A percentile compares a stretch with the other conserved stretches of the same genome.
phyloP scores from a whole-genome alignment of 345 rosid species.

The Cardamine chenopodiifolia region DNA sequence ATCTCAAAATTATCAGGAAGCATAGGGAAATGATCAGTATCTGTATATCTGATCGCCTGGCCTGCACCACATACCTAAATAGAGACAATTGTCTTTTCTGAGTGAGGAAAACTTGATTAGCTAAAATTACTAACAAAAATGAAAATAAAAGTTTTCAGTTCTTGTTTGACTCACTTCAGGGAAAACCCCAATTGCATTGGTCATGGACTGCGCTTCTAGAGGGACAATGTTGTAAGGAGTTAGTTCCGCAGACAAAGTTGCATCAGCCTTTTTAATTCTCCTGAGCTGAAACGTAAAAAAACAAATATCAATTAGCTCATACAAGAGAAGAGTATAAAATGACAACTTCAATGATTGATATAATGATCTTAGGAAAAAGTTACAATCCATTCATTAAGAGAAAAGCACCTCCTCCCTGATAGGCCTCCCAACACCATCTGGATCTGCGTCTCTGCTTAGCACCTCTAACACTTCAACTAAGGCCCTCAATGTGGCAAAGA shows the following conservation, averaged over 20 bases:
- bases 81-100: constrained; percentile 26
- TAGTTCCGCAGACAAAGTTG: constrained; percentile 72
- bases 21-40: constrained; percentile 74
- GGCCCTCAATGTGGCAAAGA: constrained; percentile 83
- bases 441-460: constrained; percentile 88
- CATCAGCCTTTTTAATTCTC: constrained; percentile 67
- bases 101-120: constrained; percentile 23
- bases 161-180: constrained; percentile 75
- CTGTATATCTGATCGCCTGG: constrained; percentile 79
- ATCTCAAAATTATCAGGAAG: constrained; percentile 72
- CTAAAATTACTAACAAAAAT: constrained; percentile 1
- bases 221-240: constrained; percentile 90
- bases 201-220: constrained; percentile 77
- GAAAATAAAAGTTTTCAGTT: constrained; percentile 5
- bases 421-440: constrained; percentile 78
- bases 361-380: background rate
- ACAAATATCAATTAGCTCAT: constrained; percentile 27
- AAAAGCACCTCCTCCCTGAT: constrained; percentile 81
- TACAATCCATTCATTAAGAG: constrained; percentile 3
- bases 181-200: constrained; percentile 83
- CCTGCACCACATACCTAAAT: constrained; percentile 86
- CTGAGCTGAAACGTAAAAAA: constrained; percentile 56
- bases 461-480: constrained; percentile 87
- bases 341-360: constrained; percentile 10
- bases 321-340: constrained; percentile 17